phyloP scores from a whole-genome alignment of 257 asterid genomes.

The Voacanga thouarsii region DNA sequence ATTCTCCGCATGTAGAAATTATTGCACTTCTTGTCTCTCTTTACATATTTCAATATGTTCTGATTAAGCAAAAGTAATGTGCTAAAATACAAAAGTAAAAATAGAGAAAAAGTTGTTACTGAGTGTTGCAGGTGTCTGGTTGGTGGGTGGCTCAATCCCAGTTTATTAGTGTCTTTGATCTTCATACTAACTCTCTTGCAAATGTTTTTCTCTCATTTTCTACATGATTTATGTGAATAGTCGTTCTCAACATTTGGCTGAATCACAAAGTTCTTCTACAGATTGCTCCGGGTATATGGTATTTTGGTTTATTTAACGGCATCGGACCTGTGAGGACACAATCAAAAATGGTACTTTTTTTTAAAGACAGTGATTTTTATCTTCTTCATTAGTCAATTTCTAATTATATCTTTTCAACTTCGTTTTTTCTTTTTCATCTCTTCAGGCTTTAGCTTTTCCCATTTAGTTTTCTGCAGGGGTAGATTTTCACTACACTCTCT shows the following conservation, averaged over 20 bases:
- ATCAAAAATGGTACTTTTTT: slow-evolving; percentile 80
- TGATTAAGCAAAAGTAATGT: neutral
- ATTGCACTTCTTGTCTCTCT: neutral
- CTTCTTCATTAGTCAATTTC: slow-evolving; percentile 1
- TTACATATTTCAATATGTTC: neutral
- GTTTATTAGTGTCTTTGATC: neutral
- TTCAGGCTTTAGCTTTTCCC: neutral
- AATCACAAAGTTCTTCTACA: slow-evolving; percentile 26
- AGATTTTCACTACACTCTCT: neutral
- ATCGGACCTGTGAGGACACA: slow-evolving; percentile 86
- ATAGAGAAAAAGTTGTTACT: neutral
- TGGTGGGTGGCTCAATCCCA: neutral
- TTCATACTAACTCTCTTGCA: neutral
- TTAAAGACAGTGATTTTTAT: neutral
- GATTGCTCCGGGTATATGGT: slow-evolving; percentile 94
- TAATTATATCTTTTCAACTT: neutral
- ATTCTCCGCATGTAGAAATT: neutral
- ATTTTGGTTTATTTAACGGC: slow-evolving; percentile 88
- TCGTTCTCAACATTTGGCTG: neutral
- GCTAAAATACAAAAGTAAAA: neutral
- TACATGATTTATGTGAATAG: neutral
- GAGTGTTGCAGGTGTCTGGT: neutral
- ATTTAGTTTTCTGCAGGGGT: neutral
- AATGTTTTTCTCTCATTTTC: neutral
- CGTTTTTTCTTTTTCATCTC: neutral